These are phyloP conservation scores for Lasiodiplodia sp. DNA, from an alignment of 2,329 filamentous ascomycete genomes.

Conservation along the genomic window DNA sequence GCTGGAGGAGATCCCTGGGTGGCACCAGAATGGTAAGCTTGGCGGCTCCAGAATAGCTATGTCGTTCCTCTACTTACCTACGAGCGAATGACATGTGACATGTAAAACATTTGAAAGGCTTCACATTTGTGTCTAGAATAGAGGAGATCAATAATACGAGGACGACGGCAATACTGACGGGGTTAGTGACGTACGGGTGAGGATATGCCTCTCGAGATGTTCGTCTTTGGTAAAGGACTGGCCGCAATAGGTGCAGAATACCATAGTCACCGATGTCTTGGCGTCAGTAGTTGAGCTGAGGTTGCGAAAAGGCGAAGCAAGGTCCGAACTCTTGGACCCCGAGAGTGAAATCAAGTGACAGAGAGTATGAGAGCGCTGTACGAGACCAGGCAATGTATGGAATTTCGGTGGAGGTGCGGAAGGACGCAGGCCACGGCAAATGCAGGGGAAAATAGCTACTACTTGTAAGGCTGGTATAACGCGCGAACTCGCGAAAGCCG, in stretches of 20 bases:
- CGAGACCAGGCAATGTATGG: too few relatives aligned
- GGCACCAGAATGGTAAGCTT: constrained; percentile 14
- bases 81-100: constrained; percentile 63
- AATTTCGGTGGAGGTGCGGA: too few relatives aligned
- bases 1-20: constrained; percentile 58
- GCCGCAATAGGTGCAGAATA: constrained; percentile 62
- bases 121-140: constrained; percentile 58
- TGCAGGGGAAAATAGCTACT: too few relatives aligned
- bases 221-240: constrained; percentile 62
- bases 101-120: constrained; percentile 62
- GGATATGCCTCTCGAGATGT: constrained; percentile 60
- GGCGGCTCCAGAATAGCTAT: background rate
- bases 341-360: too few relatives aligned
- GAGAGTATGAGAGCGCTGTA: too few relatives aligned
- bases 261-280: constrained; percentile 46
- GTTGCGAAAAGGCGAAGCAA: too few relatives aligned
- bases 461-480: too few relatives aligned
- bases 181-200: constrained; percentile 54
- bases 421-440: too few relatives aligned
- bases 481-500: too few relatives aligned
- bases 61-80: constrained; percentile 49
- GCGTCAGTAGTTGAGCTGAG: too few relatives aligned
- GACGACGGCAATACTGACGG: too few relatives aligned
- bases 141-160: constrained; percentile 6
- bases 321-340: too few relatives aligned